Base-by-base conservation (phyloP, 177 flowering plant genomes). In the Vitis hybrid region DNA sequence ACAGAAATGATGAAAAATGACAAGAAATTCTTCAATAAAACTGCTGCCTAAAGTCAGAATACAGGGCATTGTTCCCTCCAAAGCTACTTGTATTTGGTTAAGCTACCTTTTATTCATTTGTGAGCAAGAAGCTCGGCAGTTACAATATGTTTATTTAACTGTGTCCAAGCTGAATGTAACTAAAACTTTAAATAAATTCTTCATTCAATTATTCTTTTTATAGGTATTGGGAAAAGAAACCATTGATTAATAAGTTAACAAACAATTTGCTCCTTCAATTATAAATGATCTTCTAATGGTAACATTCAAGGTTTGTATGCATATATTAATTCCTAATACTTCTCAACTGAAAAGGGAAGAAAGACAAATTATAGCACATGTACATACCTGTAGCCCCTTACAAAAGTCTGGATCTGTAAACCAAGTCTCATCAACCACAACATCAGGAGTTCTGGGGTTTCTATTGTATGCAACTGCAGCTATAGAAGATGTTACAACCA, bases 381-480 rank as follows among this genome's bases (percentile, higher is more conserved):
- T 10, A 53, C 69, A 34, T 14, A 89, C 97, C 89, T 91, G 76
- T 54, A 59, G 48, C 60, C 80, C 79, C 71, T 13, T 79, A 56
- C 89, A 88, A 7, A 83, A 0, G 1, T 89, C 88, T 14, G 88
- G 78, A 73, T 81, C 73, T 55, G 93, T 74, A 72, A 80, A 93
- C 97, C 98, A 93, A 70, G 88, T 87, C 71, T 93, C 98, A 71
- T 93, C 98, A 68, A 89, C 83, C 6, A 89, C 86, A 56, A 83
- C 87, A 15, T 87, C 94, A 22, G 94, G 90, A 59, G 84, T 84
- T 50, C 74, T 77, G 60, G 94, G 89, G 60, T 71, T 82, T 19
- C 78, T 73, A 75, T 76, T 86, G 76, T 57, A 80, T 13, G 61
- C 71, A 74, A 90, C 91, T 18, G 97, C 90, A 66, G 91, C 91